Base-by-base conservation (phyloP, 2,329 filamentous ascomycete genomes). In the Arthrinium puccinioides region DNA sequence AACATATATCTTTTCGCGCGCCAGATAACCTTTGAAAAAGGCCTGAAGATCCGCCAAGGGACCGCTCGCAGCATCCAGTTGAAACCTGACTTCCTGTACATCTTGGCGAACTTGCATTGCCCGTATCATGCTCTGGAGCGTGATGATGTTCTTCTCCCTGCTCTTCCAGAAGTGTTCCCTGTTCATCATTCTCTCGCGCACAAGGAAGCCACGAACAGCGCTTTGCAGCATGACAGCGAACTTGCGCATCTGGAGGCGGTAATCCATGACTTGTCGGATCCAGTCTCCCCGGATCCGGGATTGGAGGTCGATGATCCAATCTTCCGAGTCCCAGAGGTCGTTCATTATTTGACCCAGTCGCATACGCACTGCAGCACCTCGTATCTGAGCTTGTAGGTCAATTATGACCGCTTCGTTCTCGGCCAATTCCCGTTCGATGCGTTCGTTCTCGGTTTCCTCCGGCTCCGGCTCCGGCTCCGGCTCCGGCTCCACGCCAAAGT, bases 391-490 rank as follows among this genome's bases (percentile, higher is more conserved):
- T 57, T 98, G 94, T 20, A 98, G 70, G 42, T 97, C 90, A 14
- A 79, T 51, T 29, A 97, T 79, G 4, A 70, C 64, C 0, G 60
- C 63, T 56, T 92, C 84, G 41, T 87, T 82, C 50, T 94, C 88
- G 11, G 69, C 73, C 4, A 98, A 63, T 56, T 95, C 87, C 38
- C 88, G 74, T 33, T 89, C 78, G 38, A 92, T 82, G 29, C 88
- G 74, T 51, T 97, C 88, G 52, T 97, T 86, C 50, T 97, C 90
- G 0, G 86, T 88, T 54, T 97, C 92, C 55, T 84, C 79, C n/a
- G n/a, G n/a, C 16, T 33, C 31, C 4, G 31, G 31, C 24, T 32
- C 31, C 0, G 83, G 83, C 51, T 88, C 82, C 0, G 84, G 84
- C 38, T 83, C 74, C 2, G 48, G 79, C 52, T 94, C 87, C 6